Conservation (phyloP, 495 filamentous ascomycete genomes). For the Tetracladium marchalianum region DNA sequence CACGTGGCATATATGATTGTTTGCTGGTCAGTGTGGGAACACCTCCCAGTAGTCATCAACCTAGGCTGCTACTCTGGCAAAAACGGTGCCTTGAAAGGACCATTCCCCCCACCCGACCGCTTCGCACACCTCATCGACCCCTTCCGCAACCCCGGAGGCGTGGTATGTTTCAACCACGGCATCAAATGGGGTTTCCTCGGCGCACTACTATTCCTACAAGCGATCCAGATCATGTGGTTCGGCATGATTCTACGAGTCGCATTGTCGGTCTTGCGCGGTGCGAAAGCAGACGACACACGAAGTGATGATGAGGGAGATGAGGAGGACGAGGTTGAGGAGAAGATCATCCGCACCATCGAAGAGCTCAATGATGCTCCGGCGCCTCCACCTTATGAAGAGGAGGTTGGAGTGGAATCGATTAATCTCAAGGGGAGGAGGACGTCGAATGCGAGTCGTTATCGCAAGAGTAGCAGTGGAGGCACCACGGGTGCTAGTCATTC, state of each 20-base stretch:
- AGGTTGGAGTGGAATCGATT: constrained; percentile 53
- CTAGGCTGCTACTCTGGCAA: constrained; percentile 61
- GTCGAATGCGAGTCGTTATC: constrained; percentile 28
- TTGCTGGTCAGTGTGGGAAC: constrained; percentile 70
- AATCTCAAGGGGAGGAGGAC: constrained; percentile 43
- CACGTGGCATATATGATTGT: constrained; percentile 72
- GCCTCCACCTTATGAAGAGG: constrained; percentile 47
- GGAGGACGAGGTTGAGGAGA: constrained; percentile 40
- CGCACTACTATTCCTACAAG: constrained; percentile 68
- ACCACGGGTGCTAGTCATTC: constrained; percentile 59
- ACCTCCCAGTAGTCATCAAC: constrained; percentile 50
- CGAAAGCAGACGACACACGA: constrained; percentile 74
- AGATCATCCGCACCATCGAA: constrained; percentile 10
- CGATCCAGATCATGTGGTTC: constrained; percentile 80
- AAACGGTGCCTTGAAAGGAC: constrained; percentile 42
- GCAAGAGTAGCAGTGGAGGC: constrained; percentile 35
- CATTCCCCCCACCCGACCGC: constrained; percentile 45
- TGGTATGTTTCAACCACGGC: constrained; percentile 63
- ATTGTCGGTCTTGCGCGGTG: constrained; percentile 60
- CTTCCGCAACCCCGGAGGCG: constrained; percentile 55
- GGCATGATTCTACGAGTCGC: constrained; percentile 77
- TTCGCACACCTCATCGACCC: constrained; percentile 56
- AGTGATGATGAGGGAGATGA: constrained; percentile 78
- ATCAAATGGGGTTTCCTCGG: constrained; percentile 68
- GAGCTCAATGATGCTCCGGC: constrained; percentile 17